A percentile compares a stretch with the other conserved stretches of the same genome.
phyloP scores from a whole-genome alignment of 2,329 filamentous ascomycete genomes.

The Phyllosticta paracitricarpa region DNA sequence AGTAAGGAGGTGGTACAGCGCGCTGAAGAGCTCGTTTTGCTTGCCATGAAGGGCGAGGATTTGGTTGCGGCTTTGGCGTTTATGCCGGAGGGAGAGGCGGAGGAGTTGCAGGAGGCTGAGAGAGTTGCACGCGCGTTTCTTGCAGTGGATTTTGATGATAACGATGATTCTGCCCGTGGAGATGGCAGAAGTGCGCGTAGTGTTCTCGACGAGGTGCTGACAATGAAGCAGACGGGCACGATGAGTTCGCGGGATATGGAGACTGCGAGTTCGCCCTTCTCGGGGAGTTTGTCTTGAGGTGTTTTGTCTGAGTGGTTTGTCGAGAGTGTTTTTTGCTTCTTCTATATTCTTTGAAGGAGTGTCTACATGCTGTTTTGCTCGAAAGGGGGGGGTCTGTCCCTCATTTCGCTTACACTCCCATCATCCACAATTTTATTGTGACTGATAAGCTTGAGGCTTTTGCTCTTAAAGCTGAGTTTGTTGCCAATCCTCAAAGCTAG shows the following conservation, averaged over 20 bases:
- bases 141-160: conserved; percentile 21
- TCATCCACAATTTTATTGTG: too few relatives aligned
- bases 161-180: conserved; percentile 7
- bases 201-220: conserved; percentile 30
- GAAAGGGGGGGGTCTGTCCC: too few relatives aligned
- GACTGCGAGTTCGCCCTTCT: not conserved
- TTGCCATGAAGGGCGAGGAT: conserved; percentile 65
- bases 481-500: too few relatives aligned
- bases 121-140: conserved; percentile 35
- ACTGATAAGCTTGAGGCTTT: too few relatives aligned
- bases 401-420: too few relatives aligned
- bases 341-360: too few relatives aligned
- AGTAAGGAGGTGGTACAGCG: conserved; percentile 60
- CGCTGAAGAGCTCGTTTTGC: conserved; percentile 60
- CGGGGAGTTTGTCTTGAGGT: not conserved
- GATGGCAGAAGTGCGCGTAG: conserved; percentile 20
- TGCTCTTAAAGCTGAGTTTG: too few relatives aligned
- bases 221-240: not conserved
- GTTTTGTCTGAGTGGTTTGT: too few relatives aligned
- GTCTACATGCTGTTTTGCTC: too few relatives aligned
- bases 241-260: not conserved
- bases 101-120: conserved; percentile 56
- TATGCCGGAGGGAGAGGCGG: conserved; percentile 53
- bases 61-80: conserved; percentile 61
- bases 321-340: too few relatives aligned